Percentiles rank a stretch among this genome's conserved stretches.
Conservation (phyloP, 352 stramenopile genomes). For the Phytophthora palmivora region DNA sequence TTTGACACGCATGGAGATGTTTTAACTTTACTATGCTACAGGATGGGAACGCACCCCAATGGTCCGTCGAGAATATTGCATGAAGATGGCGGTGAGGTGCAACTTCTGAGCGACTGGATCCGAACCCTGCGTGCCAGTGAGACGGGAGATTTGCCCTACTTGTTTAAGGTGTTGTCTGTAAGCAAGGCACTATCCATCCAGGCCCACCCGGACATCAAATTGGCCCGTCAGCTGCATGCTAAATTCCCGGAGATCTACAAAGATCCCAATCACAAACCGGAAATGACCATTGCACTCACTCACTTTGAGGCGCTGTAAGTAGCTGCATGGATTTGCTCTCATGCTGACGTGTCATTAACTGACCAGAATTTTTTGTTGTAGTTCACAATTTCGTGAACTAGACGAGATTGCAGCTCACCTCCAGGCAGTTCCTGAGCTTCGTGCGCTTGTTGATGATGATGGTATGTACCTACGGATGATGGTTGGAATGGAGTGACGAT, state of each 20-base stretch:
- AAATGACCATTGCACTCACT: slow-evolving; percentile 99
- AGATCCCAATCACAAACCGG: slow-evolving; percentile 99
- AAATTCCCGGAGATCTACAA: slow-evolving; percentile 95
- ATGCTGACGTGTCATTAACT: slow-evolving; percentile 16
- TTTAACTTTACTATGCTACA: slow-evolving; percentile 35
- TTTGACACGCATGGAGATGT: slow-evolving; percentile 11
- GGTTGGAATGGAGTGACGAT: background rate
- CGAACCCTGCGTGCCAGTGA: slow-evolving; percentile 47
- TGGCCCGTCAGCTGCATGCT: slow-evolving; percentile 83
- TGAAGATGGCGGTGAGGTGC: slow-evolving; percentile 43
- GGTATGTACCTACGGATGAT: slow-evolving; percentile 24
- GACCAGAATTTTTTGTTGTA: slow-evolving; percentile 18
- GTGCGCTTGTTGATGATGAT: slow-evolving; percentile 59
- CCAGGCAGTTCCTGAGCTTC: slow-evolving; percentile 91
- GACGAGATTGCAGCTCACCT: slow-evolving; percentile 93
- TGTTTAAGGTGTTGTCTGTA: slow-evolving; percentile 99
- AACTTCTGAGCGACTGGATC: slow-evolving; percentile 71
- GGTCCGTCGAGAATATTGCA: slow-evolving; percentile 85
- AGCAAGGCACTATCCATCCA: slow-evolving; percentile 99
- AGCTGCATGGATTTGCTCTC: background rate
- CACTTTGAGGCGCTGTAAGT: slow-evolving; percentile 94
- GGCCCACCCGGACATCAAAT: slow-evolving; percentile 84
- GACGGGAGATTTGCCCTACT: slow-evolving; percentile 93
- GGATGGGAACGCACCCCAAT: slow-evolving; percentile 96
- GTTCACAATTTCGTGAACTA: slow-evolving; percentile 93